Percentiles rank a stretch among this genome's conserved stretches.
Evolutionary conservation across 2,329 filamentous ascomycete species (phyloP).

Genomic region (Domatiomyces catenatus): DNA sequence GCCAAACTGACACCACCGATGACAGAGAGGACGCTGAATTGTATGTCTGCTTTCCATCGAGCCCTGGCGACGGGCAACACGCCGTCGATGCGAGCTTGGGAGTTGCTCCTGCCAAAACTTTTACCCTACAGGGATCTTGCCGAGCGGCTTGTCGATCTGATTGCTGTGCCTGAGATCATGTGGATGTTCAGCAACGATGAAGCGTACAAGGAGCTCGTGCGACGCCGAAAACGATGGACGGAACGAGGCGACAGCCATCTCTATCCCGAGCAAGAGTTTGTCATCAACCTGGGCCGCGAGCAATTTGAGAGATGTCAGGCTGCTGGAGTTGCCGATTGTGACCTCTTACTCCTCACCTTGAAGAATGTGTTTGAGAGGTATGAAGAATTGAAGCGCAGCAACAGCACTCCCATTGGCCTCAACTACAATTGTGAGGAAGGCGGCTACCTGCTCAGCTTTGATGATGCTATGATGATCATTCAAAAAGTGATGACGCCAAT

Average conservation of each 20-base stretch:
- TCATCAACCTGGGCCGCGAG: slow-evolving; percentile 13
- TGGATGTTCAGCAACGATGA: background rate
- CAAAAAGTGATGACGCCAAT: slow-evolving; percentile 15
- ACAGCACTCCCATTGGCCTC: slow-evolving; percentile 6
- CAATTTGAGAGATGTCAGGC: slow-evolving; percentile 10
- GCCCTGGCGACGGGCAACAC: slow-evolving; percentile 23
- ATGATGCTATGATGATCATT: slow-evolving; percentile 21
- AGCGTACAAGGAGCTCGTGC: background rate
- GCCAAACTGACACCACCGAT: slow-evolving; percentile 25
- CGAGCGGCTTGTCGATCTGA: slow-evolving; percentile 11
- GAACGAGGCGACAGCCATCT: background rate
- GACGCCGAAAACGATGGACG: background rate
- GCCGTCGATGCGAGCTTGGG: slow-evolving; percentile 19
- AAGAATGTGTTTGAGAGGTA: slow-evolving; percentile 17
- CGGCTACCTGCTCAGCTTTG: slow-evolving; percentile 19
- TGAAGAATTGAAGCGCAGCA: slow-evolving; percentile 1
- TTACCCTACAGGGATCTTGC: slow-evolving; percentile 15
- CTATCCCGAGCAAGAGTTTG: slow-evolving; percentile 16
- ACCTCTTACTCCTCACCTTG: slow-evolving; percentile 19
- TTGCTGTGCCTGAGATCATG: background rate
- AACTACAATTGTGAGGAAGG: slow-evolving; percentile 12
- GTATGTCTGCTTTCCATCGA: slow-evolving; percentile 25
- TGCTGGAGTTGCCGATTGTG: slow-evolving; percentile 14
- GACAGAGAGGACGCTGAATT: slow-evolving; percentile 20
- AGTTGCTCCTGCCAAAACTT: slow-evolving; percentile 18